Evolutionary conservation across 345 rosid genomes (phyloP), one percentile per base, ranked within the genome.

Genomic region (Kernera saxatilis): DNA sequence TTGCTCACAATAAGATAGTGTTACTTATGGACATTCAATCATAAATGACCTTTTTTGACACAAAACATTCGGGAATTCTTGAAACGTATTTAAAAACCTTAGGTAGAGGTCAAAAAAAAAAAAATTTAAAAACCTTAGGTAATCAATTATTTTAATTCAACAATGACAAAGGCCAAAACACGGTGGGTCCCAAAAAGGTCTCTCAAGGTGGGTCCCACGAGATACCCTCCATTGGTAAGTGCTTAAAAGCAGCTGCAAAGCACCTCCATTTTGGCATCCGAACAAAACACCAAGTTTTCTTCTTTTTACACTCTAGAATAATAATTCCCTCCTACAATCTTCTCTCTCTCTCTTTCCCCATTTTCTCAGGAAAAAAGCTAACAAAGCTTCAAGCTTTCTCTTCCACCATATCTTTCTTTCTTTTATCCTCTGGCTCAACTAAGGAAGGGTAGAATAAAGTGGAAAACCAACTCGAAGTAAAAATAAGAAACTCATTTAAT

Each of bases 171-270:
- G 4, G 48, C 14, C 30, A 18, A 41, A 25, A 45, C 55, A 32
- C 0, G 6, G 73, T 65, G 75, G 82, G 81, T 36, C 76, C 81
- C 76, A 62, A 63, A 82, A 68, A 48, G 8, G 55, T 52, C 68
- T 22, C n/a, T 27, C 45, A 73, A 17, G 27, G 40, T 46, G 55
- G 87, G 86, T 14, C 81, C 87, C 77, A 73, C 40, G 29, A 68
- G 58, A 51, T 68, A 26, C 58, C 41, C 58, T 63, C 33, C 67
- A 69, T 55, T 45, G 40, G 46, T 55, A 49, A 35, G 81, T 80
- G 82, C 79, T 76, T 80, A 82, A 77, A 81, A 76, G 82, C 89
- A 78, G 83, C 86, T 76, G 65, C 79, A 72, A 72, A 69, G 78
- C 83, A 71, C 65, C 63, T 70, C 41, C 71, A 55, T 64, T 70